phyloP scores from a whole-genome alignment of 768 basidiomycete genomes.

The Neoboletus brunneissimus region DNA sequence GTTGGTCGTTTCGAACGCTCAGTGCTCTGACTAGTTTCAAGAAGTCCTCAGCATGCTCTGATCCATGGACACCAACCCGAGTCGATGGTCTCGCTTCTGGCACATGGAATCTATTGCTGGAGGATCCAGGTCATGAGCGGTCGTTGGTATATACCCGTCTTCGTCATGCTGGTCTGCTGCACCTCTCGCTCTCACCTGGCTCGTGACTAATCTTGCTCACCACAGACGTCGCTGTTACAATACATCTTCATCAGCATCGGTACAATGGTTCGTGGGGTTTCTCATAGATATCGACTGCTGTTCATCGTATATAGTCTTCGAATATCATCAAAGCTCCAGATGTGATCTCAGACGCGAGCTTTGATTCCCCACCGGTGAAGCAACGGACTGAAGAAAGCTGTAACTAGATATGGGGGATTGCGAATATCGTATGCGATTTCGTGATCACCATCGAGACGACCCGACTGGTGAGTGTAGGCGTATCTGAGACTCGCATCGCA shows the following conservation, averaged over 20 bases:
- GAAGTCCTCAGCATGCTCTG: neutral
- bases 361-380: too few relatives aligned
- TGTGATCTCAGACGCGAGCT: neutral
- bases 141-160: neutral
- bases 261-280: neutral
- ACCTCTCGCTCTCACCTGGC: neutral
- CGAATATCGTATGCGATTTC: neutral
- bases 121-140: neutral
- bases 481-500: neutral
- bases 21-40: neutral
- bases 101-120: neutral
- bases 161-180: neutral
- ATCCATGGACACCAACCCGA: neutral
- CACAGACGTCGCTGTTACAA: neutral
- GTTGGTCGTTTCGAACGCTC: neutral
- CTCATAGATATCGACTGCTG: neutral
- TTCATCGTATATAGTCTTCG: neutral
- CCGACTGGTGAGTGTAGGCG: neutral
- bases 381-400: neutral
- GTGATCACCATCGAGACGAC: neutral
- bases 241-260: neutral
- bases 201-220: neutral
- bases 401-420: neutral
- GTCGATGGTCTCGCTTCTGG: neutral
- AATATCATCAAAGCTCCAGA: neutral